Percentiles rank a stretch among this genome's conserved stretches.
These are phyloP conservation scores for Cercospora zeina DNA, from an alignment of 2,329 filamentous ascomycete genomes.

Conservation along the genomic window DNA sequence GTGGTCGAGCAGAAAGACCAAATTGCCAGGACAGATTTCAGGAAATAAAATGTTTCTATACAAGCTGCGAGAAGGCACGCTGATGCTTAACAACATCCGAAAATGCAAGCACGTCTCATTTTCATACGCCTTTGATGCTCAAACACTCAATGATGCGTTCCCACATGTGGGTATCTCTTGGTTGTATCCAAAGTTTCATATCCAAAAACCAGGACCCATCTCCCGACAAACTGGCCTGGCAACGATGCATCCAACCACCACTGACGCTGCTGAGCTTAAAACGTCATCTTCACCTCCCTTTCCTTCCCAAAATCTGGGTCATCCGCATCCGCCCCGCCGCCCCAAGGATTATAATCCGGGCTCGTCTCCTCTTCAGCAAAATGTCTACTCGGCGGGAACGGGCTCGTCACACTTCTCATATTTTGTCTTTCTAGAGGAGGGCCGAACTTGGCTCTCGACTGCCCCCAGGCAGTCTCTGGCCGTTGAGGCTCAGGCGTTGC, in stretches of 20 bases:
- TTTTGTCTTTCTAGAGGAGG: constrained; percentile 21
- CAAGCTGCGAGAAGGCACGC: not conserved
- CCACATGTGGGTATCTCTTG: not conserved
- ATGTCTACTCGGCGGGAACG: constrained; percentile 21
- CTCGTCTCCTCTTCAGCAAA: constrained; percentile 6
- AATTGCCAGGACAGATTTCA: no score
- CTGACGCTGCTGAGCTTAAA: constrained; percentile 29
- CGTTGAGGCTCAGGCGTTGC: constrained; percentile 18
- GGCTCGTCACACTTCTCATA: constrained; percentile 34
- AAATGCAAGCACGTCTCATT: not conserved
- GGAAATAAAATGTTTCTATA: not conserved
- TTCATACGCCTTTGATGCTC: not conserved
- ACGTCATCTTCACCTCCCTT: constrained; percentile 52
- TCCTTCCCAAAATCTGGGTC: constrained; percentile 50
- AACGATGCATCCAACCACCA: not conserved
- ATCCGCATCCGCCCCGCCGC: constrained; percentile 46
- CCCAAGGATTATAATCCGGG: constrained; percentile 50
- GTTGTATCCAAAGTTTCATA: constrained; percentile 2
- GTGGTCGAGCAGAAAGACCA: not conserved
- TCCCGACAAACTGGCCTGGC: not conserved
- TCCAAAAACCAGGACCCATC: not conserved
- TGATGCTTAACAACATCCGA: not conserved
- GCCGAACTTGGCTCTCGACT: constrained; percentile 7
- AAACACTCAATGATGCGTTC: not conserved
- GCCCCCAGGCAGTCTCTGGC: constrained; percentile 12